Base-by-base conservation (phyloP, 192 early-diverging fungal genomes). In the Physocladia obscura region DNA sequence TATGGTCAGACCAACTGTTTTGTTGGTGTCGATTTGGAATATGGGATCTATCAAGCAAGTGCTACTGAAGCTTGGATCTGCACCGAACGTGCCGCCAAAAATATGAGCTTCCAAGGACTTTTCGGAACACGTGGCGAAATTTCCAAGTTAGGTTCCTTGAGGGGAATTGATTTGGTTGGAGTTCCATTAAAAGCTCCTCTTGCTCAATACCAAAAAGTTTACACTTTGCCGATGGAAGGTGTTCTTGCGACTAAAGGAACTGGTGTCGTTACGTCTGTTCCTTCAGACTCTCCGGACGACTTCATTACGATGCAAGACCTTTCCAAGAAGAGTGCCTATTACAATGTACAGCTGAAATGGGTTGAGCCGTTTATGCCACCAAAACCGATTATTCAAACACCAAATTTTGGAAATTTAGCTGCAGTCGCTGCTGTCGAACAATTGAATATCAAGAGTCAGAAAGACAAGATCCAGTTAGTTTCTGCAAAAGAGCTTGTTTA, bases 1-100 rank as follows among this genome's bases (percentile, higher is more conserved):
- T 97, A 98, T 74, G 97, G 94, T 61, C 95, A 98, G 78, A 99
- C 95, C 61, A 98, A 98, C 81, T 98, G 96, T 79, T 98, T 90
- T 74, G 94, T 98, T 29, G 95, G 94, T 57, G 85, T 89, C n/a
- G 89, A 91, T 34, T 81, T 99, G 63, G 89, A 86, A 44, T 99
- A 99, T 71, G 94, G 94, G 34, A 81, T 99, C 68, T 98, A 84
- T 79, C 72, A 89, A 73, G 89, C 88, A 30, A 81, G 87, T 60
- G 88, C 90, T 19, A 76, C 81, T 35, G 93, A 97, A 67, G 88
- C 93, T 15, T 99, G 85, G 80, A 84, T 99, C 30, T 87, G 89
- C 68, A 94, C 96, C 8, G 90, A 94, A 74, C 89, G 95, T 39
- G 88, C 97, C 26, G 97, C 97, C 17, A 90, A 90, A 67, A 99